These are phyloP conservation scores for Pisolithus tinctorius DNA, from an alignment of 768 basidiomycete species.

Conservation along the genomic window DNA sequence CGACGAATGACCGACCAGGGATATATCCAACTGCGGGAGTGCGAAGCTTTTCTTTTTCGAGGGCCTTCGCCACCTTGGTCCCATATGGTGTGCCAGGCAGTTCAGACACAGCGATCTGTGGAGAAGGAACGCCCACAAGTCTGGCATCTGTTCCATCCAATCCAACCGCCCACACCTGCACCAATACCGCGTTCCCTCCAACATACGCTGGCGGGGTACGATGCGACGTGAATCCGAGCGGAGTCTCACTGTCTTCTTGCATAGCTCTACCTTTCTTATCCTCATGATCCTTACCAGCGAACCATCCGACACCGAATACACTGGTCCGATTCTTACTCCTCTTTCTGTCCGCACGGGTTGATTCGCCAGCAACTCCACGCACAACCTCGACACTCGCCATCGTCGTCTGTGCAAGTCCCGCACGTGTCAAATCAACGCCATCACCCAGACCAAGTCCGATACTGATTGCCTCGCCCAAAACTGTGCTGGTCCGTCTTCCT, in stretches of 20 bases:
- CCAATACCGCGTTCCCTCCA: constrained; percentile 59
- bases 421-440: constrained; percentile 63
- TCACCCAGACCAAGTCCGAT: constrained; percentile 31
- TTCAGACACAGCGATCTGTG: constrained; percentile 6
- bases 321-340: constrained; percentile 14
- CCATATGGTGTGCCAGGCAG: constrained; percentile 17
- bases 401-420: constrained; percentile 77
- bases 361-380: constrained; percentile 38
- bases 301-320: constrained; percentile 24
- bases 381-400: constrained; percentile 86
- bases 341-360: constrained; percentile 10
- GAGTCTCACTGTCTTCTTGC: constrained; percentile 17
- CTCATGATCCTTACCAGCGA: constrained; percentile 21
- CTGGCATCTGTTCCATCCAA: constrained; percentile 69
- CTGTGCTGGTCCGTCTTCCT: constrained; percentile 4
- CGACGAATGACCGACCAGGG: constrained; percentile 84
- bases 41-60: constrained; percentile 22
- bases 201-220: constrained; percentile 70
- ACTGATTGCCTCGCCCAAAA: constrained; percentile 19
- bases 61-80: constrained; percentile 11
- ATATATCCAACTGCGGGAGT: constrained; percentile 55
- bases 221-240: constrained; percentile 64
- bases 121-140: constrained; percentile 45
- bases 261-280: constrained; percentile 7
- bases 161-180: constrained; percentile 89